Conservation (phyloP, 805 yeast genomes). For the Maudiozyma barnettii region DNA sequence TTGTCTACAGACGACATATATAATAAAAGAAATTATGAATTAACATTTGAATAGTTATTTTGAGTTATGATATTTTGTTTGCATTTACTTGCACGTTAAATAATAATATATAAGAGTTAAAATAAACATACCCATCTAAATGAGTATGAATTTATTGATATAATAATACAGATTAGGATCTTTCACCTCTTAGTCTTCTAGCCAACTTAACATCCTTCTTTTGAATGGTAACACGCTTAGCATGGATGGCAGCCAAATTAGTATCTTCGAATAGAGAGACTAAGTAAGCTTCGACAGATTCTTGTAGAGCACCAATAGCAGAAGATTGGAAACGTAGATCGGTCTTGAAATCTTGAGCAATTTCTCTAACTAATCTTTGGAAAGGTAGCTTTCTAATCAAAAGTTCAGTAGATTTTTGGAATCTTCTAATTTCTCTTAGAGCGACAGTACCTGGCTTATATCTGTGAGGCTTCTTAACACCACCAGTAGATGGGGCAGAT, state of each 20-base stretch:
- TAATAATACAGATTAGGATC: constrained; percentile 41
- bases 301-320: constrained; percentile 95
- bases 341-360: constrained; percentile 86
- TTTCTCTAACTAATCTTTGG: constrained; percentile 93
- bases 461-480: constrained; percentile 92
- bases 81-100: neutral
- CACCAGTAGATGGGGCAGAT: constrained; percentile 84
- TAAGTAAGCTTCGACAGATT: constrained; percentile 95
- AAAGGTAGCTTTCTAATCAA: constrained; percentile 93
- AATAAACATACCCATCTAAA: neutral
- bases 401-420: constrained; percentile 90
- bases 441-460: constrained; percentile 97
- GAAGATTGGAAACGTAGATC: constrained; percentile 94
- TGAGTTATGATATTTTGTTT: neutral
- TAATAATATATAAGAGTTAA: neutral
- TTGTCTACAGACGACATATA: no score
- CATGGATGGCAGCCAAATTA: constrained; percentile 96
- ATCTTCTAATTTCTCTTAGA: constrained; percentile 91
- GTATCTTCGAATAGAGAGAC: constrained; percentile 96
- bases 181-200: constrained; percentile 95
- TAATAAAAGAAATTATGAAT: neutral
- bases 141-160: neutral
- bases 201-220: constrained; percentile 97
- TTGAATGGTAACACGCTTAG: constrained; percentile 97
- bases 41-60: neutral